These are phyloP conservation scores for Suhomyces emberorum DNA, from an alignment of 805 yeast genomes.

Conservation along the genomic window DNA sequence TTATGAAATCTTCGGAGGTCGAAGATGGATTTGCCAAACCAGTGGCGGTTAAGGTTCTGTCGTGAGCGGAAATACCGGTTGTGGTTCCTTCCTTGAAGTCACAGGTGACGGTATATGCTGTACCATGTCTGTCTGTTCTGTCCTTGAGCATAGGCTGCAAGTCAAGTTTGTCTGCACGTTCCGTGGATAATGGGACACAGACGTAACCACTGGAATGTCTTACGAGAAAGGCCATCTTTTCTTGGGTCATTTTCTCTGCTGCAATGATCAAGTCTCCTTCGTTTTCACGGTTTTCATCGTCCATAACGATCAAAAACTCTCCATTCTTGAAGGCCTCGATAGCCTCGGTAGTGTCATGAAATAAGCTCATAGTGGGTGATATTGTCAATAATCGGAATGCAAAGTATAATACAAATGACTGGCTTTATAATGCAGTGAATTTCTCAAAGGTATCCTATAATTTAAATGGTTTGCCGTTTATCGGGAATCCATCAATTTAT, in stretches of 20 bases:
- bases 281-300: slow-evolving; percentile 92
- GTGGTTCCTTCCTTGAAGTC: slow-evolving; percentile 88
- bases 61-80: slow-evolving; percentile 95
- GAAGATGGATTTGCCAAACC: slow-evolving; percentile 61
- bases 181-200: slow-evolving; percentile 81
- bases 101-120: slow-evolving; percentile 93
- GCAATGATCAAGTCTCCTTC: slow-evolving; percentile 96
- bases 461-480: no score
- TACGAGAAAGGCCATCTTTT: slow-evolving; percentile 91
- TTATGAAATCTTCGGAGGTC: slow-evolving; percentile 64
- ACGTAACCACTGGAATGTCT: slow-evolving; percentile 87
- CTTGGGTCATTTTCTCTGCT: slow-evolving; percentile 75
- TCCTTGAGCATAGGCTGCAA: slow-evolving; percentile 73
- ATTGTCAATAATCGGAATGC: no score
- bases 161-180: slow-evolving; percentile 74
- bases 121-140: slow-evolving; percentile 79
- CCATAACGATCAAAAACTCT: slow-evolving; percentile 91
- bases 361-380: slow-evolving; percentile 1
- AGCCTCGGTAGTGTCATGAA: slow-evolving; percentile 9
- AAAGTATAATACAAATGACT: no score
- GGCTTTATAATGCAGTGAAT: no score
- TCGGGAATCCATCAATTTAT: no score
- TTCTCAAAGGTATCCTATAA: no score
- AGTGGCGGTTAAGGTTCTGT: slow-evolving; percentile 79
- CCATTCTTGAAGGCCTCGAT: slow-evolving; percentile 46